Conservation (phyloP, 176 grass and related monocot species). For the Triticum turgidum region DNA sequence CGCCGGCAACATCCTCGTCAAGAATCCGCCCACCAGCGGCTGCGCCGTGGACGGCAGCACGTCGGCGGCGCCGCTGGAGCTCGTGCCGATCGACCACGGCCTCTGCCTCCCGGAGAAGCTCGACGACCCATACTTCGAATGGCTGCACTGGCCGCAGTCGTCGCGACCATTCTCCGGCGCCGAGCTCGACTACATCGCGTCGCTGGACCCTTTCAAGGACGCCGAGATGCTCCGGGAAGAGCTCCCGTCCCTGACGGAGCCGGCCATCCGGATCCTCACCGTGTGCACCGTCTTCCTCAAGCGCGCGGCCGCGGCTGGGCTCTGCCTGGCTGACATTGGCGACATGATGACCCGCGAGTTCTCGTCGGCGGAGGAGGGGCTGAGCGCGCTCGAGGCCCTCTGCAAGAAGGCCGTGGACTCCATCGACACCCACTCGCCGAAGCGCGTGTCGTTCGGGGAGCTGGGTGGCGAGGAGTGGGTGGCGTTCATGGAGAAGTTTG, state of each 20-base stretch:
- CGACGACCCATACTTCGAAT: conserved; percentile 94
- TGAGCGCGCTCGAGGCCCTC: conserved; percentile 66
- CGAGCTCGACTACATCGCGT: conserved; percentile 55
- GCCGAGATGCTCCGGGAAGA: conserved; percentile 65
- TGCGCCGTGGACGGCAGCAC: background rate
- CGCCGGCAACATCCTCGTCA: conserved; percentile 95
- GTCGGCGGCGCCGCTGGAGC: conserved; percentile 34
- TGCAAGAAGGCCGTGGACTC: conserved; percentile 51
- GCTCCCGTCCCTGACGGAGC: conserved; percentile 59
- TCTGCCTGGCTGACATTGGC: conserved; percentile 84
- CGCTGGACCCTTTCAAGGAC: conserved; percentile 71
- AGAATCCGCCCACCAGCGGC: conserved; percentile 14
- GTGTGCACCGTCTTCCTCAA: conserved; percentile 84
- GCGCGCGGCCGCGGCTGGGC: conserved; percentile 52
- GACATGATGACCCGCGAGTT: conserved; percentile 89
- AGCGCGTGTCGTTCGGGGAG: conserved; percentile 56
- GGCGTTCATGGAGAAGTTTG: conserved; percentile 73
- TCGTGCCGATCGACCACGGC: conserved; percentile 91
- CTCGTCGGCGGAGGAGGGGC: conserved; percentile 44
- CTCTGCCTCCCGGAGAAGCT: conserved; percentile 87
- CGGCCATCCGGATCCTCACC: conserved; percentile 58
- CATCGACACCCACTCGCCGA: conserved; percentile 24
- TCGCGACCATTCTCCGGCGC: conserved; percentile 46
- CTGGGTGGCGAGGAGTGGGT: conserved; percentile 68
- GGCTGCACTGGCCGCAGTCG: conserved; percentile 94